Evolutionary conservation across 192 early-diverging fungal species (phyloP), one percentile per base, ranked within the genome.

Genomic region (Linnemannia zychae): DNA sequence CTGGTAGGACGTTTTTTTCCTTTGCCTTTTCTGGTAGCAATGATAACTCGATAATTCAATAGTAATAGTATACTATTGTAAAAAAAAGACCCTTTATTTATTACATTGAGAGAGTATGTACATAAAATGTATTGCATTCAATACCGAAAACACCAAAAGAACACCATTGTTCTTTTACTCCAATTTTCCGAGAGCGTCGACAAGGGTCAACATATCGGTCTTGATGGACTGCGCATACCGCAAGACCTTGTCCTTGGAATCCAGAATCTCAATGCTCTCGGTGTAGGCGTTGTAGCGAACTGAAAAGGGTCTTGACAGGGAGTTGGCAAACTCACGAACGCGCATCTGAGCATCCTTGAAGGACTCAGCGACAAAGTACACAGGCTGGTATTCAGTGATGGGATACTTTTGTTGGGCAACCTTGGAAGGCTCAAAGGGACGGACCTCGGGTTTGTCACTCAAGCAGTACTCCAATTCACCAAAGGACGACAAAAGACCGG

Each of bases 281-380:
- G 98, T 97, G 72, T 95, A 93, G 3, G 98, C 93, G 86, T 98
- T 96, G 90, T 99, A 98, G 38, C 95, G 92, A n/a, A 97, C 94
- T 47, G 94, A 93, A 90, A 98, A 99, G 9, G 97, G 97, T 15
- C 98, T 92, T 9, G 92, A 87, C 87, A 96, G 88, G 7, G 85
- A 87, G 20, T 89, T 82, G 72, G 96, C 95, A 87, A 94, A 97
- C 65, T 96, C 95, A 22, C 95, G 94, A 53, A 99, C 93, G 78
- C 97, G 94, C 76, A 94, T 92, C 78, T 97, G 97, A 46, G 97
- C 97, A 82, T 97, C 96, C 77, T 93, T 94, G 91, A 99, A 99
- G 52, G 94, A 95, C 18, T 97, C 95, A 0, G 97, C 97, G 0
- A 99, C 95, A 93, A 96, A 99, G 84, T 99, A 99, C 31, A 91